Base-by-base conservation (phyloP, 805 yeast genomes). In the Spathaspora passalidarum region DNA sequence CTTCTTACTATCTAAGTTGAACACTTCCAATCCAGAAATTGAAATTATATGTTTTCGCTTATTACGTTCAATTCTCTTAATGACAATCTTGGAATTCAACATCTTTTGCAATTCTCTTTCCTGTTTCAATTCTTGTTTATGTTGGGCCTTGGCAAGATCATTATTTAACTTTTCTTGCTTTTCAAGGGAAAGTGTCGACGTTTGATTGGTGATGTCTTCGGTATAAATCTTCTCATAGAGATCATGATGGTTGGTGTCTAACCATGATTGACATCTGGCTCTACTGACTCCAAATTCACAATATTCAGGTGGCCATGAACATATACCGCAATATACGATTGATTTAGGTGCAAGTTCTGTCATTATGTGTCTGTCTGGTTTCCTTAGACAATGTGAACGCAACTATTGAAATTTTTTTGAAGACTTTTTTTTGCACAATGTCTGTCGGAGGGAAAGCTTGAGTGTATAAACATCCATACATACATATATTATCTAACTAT, bases 241-340 rank as follows among this genome's bases (percentile, higher is more conserved):
- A 13, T 78, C 86, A 2, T 72, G 66, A 55, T 88, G 74, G 42
- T 75, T 70, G 35, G 77, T 80, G 47, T 77, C 70, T 38, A 92
- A 74, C 96, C 97, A 89, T 18, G 77, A 81, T 56, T 86, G 88
- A 69, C 98, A 91, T 60, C 88, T 81, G 60, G 83, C 84, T 65
- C 87, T 76, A 21, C 82, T 69, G 39, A 86, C 87, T 10, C 96
- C 94, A 61, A 91, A 91, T 62, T 92, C 97, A 69, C 98, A 91
- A 68, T 83, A 91, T 65, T 80, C 96, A 3, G 88, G 88, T n/a
- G 96, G 96, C 60, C 78, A 83, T 1, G 88, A 68, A 62, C 96
- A 88, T 11, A 88, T 78, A 4, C 81, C 89, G 62, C 96, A 88
- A 68, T 88, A 88, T 13, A 76, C 58, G 17, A 83, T 79, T 10